Evolutionary conservation across 768 basidiomycete species (phyloP), one percentile per base, ranked within the genome.

Genomic region (Collybia nuda): DNA sequence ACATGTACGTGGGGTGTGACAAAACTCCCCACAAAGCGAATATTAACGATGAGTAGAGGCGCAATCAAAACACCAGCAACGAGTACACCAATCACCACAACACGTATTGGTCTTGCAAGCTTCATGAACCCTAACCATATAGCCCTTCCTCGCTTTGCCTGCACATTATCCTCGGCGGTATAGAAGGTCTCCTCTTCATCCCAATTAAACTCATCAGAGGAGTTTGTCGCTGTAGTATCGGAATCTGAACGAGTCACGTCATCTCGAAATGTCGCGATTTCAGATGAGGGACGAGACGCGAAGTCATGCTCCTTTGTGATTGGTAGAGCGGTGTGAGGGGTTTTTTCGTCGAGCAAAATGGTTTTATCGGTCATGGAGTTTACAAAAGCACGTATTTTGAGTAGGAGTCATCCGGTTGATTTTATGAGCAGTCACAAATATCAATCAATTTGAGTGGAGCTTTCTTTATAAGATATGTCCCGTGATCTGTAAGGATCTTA

Each of bases 151-250:
- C 88, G 77, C 57, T 76, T 81, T 3, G 84, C 85, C 57, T 81
- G 80, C 36, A 68, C 59, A 19, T 51, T 56, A 17, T 62, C 62
- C 5, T 61, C 61, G 14, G 62, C 48, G 22, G 61, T 55, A 44
- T 64, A 59, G 9, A 62, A 66, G 19, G 76, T 75, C 12, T 84
- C 80, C 41, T 80, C 82, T 45, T 82, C 78, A 48, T 88, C 84
- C 86, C 86, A 87, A 70, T 88, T 76, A 56, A 90, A 88, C 57
- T 88, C 84, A 60, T 88, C 86, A 8, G 77, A 79, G 2, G 80
- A 75, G 56, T 83, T 79, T 11, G 85, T 85, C 22, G 71, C 76
- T n/a, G 80, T 73, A 18, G 70, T 71, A 47, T 75, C 76, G 8
- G 74, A 68, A 42, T 75, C 74, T 6, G 67, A 65, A 18, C 35